A percentile compares a stretch with the other conserved stretches of the same genome.
These are phyloP conservation scores for Chlorella variabilis DNA, from an alignment of 163 green algal species.

Conservation along the genomic window DNA sequence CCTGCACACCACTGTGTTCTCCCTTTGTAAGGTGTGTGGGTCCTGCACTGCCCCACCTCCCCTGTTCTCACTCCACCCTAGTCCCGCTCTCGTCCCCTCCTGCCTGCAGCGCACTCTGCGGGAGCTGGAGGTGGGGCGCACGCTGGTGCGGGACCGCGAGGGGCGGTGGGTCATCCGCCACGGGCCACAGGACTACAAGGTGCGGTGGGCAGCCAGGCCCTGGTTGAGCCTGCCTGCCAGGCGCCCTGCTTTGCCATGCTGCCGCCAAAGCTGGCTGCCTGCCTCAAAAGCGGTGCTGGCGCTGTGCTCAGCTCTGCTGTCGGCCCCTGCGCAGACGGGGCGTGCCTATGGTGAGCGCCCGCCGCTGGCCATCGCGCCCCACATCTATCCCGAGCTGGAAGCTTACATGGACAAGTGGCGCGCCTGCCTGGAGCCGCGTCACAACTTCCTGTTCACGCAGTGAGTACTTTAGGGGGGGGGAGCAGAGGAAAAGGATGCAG, in stretches of 20 bases:
- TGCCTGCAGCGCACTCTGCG: conserved; percentile 68
- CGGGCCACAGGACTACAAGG: conserved; percentile 73
- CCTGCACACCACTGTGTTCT: too few relatives aligned
- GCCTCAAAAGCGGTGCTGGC: too few relatives aligned
- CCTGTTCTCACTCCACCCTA: too few relatives aligned
- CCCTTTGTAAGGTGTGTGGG: too few relatives aligned
- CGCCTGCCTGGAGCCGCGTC: conserved; percentile 47
- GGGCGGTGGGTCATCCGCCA: conserved; percentile 71
- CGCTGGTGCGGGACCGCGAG: conserved; percentile 62
- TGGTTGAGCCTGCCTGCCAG: not conserved
- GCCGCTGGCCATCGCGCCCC: conserved; percentile 59
- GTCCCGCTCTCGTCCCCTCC: too few relatives aligned
- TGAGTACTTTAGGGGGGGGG: not conserved
- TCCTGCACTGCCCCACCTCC: too few relatives aligned
- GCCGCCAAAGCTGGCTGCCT: too few relatives aligned
- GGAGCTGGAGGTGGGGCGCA: conserved; percentile 72
- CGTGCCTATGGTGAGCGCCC: conserved; percentile 71
- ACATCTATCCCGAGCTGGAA: conserved; percentile 66
- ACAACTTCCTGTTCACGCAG: conserved; percentile 64
- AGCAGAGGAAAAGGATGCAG: too few relatives aligned
- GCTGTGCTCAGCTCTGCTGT: too few relatives aligned
- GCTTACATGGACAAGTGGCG: conserved; percentile 66
- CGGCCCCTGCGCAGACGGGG: conserved; percentile 53
- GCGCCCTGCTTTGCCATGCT: not conserved
- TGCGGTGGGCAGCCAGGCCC: too few relatives aligned